Evolutionary conservation across 257 asterid genomes (phyloP).

Genomic region (Lavandula angustifolia): DNA sequence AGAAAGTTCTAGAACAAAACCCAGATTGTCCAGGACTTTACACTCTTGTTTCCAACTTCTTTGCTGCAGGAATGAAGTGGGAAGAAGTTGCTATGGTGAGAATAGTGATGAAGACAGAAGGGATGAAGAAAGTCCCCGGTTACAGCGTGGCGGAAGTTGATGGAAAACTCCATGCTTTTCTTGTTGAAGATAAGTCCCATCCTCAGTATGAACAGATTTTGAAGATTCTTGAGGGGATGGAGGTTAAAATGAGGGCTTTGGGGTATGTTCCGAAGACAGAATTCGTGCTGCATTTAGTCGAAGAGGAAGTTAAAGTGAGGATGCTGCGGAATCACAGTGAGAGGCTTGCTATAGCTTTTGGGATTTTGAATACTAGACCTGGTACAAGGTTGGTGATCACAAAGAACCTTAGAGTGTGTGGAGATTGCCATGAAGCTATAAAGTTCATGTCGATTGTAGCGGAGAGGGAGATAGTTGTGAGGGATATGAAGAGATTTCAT

Average conservation of each 20-base stretch:
- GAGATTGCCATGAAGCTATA: constrained; percentile 55
- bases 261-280: constrained; percentile 56
- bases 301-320: constrained; percentile 51
- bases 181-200: constrained; percentile 62
- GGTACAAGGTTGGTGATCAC: constrained; percentile 57
- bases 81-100: constrained; percentile 64
- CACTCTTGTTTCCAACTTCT: constrained; percentile 69
- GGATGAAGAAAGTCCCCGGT: constrained; percentile 70
- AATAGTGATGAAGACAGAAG: constrained; percentile 53
- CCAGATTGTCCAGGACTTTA: constrained; percentile 60
- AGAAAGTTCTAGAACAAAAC: constrained; percentile 56
- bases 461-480: constrained; percentile 33
- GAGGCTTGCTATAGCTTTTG: constrained; percentile 67
- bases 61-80: constrained; percentile 74
- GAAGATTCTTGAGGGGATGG: constrained; percentile 47
- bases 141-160: constrained; percentile 61
- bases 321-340: constrained; percentile 66
- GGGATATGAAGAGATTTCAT: constrained; percentile 48
- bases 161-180: constrained; percentile 60
- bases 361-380: constrained; percentile 49
- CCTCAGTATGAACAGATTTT: constrained; percentile 49
- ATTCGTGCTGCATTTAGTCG: constrained; percentile 53
- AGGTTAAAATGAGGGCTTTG: constrained; percentile 54
- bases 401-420: constrained; percentile 68
- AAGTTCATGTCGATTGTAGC: constrained; percentile 30